Evolutionary conservation across 179 eudicot species (phyloP).

Genomic region (Amaranthus tricolor): DNA sequence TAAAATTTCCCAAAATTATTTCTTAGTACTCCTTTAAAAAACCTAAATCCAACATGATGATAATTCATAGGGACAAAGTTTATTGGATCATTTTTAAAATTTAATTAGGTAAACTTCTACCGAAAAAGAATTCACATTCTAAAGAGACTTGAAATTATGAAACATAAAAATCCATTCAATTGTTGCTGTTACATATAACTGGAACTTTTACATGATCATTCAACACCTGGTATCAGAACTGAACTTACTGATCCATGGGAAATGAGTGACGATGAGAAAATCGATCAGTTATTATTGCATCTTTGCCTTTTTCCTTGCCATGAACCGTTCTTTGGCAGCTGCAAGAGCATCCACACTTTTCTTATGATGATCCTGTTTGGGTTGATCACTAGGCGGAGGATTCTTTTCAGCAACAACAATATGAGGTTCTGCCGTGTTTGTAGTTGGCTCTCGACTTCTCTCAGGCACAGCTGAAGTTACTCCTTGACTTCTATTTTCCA

Average conservation of each 20-base stretch:
- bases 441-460: constrained; percentile 31
- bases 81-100: no score
- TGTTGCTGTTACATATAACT: no score
- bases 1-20: no score
- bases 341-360: constrained; percentile 61
- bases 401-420: constrained; percentile 24
- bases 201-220: no score
- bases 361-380: constrained; percentile 56
- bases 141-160: no score
- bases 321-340: constrained; percentile 79
- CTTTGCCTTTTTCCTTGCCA: constrained; percentile 82
- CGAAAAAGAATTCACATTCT: no score
- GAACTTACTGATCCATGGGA: not conserved
- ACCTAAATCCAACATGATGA: no score
- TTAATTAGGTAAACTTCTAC: no score
- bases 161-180: no score
- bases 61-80: no score
- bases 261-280: no score
- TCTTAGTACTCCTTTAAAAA: no score
- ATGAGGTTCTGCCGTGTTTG: constrained; percentile 27
- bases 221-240: not conserved
- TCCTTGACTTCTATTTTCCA: constrained; percentile 20
- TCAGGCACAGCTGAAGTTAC: constrained; percentile 27
- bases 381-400: constrained; percentile 29
- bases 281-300: constrained; percentile 17